Base-by-base conservation (phyloP, 768 basidiomycete genomes). In the Tricholoma terreum region DNA sequence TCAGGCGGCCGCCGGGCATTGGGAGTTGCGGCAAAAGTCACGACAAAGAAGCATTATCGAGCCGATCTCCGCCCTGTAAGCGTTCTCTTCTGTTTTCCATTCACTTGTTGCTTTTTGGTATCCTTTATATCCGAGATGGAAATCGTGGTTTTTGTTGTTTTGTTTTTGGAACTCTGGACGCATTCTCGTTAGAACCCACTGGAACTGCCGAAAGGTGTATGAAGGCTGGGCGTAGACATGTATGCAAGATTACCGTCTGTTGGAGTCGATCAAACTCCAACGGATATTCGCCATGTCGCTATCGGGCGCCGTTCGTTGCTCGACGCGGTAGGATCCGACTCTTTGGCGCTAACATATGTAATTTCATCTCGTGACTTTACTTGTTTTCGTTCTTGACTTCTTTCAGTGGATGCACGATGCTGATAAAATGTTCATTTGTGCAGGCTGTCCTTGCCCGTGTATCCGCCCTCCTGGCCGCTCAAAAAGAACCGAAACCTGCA, bases 141-240 rank as follows among this genome's bases (percentile, higher is more conserved):
- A 24, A 45, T 38, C 57, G 45, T 52, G 34, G n/a, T 51, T 58
- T 56, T 52, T 33, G 58, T 35, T 34, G 53, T 58, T 36, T 54
- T 58, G 56, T 57, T 59, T 56, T 58, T 65, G 31, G 49, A 30
- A 51, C 55, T 52, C 43, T 38, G 62, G 52, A 54, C 75, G 89
- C 90, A 92, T 76, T 86, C 85, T 83, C 86, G 86, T 86, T 93
- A 93, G 90, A 93, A 90, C 90, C 90, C 87, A 80, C 89, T 83
- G 87, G 87, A 90, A 71, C 64, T 72, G 72, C 80, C 75, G 66
- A 67, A 72, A 73, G 78, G 79, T 75, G 74, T 71, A 86, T 86
- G 89, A 92, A 87, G 80, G 89, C 76, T 81, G 89, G 89, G 90
- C 83, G 90, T 93, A 89, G 90, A 93, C 86, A 90, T 75, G 89